Evolutionary conservation across 2,329 filamentous ascomycete genomes (phyloP).

Genomic region (Fusarium haematococcum): DNA sequence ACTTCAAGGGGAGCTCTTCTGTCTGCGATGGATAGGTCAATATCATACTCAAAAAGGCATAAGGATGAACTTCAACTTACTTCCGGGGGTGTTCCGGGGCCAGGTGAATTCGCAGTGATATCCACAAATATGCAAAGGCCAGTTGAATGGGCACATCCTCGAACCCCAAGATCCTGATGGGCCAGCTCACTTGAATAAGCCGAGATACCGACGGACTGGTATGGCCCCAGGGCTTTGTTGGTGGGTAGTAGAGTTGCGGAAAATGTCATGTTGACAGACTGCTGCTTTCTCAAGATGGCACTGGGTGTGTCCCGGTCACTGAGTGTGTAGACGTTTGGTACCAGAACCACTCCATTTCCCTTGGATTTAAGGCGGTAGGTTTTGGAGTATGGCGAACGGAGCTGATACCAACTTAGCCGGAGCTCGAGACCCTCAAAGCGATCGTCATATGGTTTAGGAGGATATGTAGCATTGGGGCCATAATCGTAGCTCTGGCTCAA

Average conservation of each 20-base stretch:
- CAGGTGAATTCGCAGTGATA: conserved; percentile 9
- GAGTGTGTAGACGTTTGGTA: conserved; percentile 43
- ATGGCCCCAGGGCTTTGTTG: conserved; percentile 22
- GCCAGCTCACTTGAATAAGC: conserved; percentile 42
- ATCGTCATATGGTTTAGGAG: conserved; percentile 12
- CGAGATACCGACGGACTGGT: conserved; percentile 43
- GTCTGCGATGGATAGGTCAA: background rate
- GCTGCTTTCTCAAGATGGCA: conserved; percentile 46
- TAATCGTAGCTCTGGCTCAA: conserved; percentile 18
- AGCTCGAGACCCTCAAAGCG: conserved; percentile 3
- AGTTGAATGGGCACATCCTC: conserved; percentile 38
- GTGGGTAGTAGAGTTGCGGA: conserved; percentile 35
- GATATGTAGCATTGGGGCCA: conserved; percentile 8
- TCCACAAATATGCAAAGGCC: conserved; percentile 37
- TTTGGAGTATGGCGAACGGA: conserved; percentile 29
- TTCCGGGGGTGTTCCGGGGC: conserved; percentile 18
- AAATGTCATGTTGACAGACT: conserved; percentile 48
- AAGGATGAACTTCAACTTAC: background rate
- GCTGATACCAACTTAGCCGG: conserved; percentile 15
- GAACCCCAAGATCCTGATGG: conserved; percentile 44
- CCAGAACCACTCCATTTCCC: conserved; percentile 45
- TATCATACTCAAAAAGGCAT: background rate
- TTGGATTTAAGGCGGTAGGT: conserved; percentile 4
- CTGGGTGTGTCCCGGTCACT: conserved; percentile 46
- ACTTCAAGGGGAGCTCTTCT: conserved; percentile 7